These are phyloP conservation scores for Eleusine indica DNA, from an alignment of 176 grass and related monocot genomes.

Conservation along the genomic window DNA sequence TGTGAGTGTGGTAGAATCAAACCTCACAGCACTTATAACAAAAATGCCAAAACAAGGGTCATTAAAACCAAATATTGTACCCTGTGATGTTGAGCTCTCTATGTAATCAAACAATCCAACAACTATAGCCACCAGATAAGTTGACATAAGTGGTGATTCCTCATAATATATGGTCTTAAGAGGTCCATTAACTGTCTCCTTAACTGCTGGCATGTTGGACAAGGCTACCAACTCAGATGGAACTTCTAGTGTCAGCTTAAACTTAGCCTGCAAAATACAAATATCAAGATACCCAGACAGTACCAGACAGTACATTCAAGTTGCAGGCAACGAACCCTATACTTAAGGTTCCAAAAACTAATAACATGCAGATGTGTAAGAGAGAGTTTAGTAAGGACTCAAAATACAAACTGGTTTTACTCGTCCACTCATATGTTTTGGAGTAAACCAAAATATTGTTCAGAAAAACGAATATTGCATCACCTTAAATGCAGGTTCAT, in stretches of 20 bases:
- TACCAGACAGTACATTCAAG: neutral
- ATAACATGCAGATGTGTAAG: neutral
- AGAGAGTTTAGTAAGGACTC: neutral
- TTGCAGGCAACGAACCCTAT: neutral
- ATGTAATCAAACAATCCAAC: slow-evolving; percentile 73
- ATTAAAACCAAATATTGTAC: slow-evolving; percentile 40
- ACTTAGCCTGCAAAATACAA: slow-evolving; percentile 67
- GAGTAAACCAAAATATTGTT: slow-evolving; percentile 12
- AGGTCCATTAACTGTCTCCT: slow-evolving; percentile 52
- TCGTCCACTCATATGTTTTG: too few species aligned
- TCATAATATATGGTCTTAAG: slow-evolving; percentile 66
- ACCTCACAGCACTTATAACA: neutral
- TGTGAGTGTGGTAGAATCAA: slow-evolving; percentile 13
- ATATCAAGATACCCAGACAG: neutral
- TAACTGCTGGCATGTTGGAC: slow-evolving; percentile 80
- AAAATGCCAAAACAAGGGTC: slow-evolving; percentile 21
- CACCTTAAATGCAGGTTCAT: slow-evolving; percentile 84
- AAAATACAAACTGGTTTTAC: slow-evolving; percentile 16
- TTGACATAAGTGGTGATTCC: slow-evolving; percentile 93
- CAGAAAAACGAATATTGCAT: slow-evolving; percentile 6
- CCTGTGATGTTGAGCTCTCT: slow-evolving; percentile 55
- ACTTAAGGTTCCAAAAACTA: neutral
- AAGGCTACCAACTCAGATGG: slow-evolving; percentile 67
- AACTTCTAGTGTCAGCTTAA: slow-evolving; percentile 83
- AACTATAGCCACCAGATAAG: slow-evolving; percentile 92